phyloP scores from a whole-genome alignment of 805 yeast species.

The Millerozyma miso region DNA sequence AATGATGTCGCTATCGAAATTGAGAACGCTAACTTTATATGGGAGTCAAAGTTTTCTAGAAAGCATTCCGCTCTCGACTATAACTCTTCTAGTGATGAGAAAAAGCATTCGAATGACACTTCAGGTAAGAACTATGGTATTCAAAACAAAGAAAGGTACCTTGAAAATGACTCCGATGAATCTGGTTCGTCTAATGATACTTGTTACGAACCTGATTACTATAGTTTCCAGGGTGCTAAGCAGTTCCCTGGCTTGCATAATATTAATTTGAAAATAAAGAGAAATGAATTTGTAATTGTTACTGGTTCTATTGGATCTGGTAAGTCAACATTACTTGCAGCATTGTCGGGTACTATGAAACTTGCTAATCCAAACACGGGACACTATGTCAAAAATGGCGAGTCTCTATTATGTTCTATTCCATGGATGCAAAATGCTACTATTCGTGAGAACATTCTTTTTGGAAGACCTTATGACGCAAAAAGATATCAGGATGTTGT shows the following conservation, averaged over 20 bases:
- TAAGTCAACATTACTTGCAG: constrained; percentile 37
- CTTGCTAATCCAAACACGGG: constrained; percentile 23
- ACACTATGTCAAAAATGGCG: constrained; percentile 20
- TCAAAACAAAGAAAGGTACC: constrained; percentile 1
- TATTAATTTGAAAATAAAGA: constrained; percentile 25
- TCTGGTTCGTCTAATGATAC: constrained; percentile 11
- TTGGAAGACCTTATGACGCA: constrained; percentile 31
- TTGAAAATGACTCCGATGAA: neutral
- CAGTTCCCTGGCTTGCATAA: constrained; percentile 32
- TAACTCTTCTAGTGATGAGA: constrained; percentile 6
- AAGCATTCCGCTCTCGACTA: constrained; percentile 21
- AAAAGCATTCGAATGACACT: constrained; percentile 8
- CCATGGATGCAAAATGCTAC: constrained; percentile 45
- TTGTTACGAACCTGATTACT: constrained; percentile 7
- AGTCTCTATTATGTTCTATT: constrained; percentile 29
- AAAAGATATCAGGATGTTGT: constrained; percentile 24
- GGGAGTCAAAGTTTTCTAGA: constrained; percentile 29
- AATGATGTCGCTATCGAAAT: constrained; percentile 18
- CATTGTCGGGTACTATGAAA: constrained; percentile 39
- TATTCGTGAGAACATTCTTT: constrained; percentile 35
- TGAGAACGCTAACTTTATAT: constrained; percentile 23
- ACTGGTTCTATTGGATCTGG: constrained; percentile 44
- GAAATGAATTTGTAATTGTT: constrained; percentile 36
- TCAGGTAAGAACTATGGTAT: constrained; percentile 2
- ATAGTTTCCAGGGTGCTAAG: constrained; percentile 5